Evolutionary conservation across 2,329 filamentous ascomycete species (phyloP).

Genomic region (Metarhizium sp.): DNA sequence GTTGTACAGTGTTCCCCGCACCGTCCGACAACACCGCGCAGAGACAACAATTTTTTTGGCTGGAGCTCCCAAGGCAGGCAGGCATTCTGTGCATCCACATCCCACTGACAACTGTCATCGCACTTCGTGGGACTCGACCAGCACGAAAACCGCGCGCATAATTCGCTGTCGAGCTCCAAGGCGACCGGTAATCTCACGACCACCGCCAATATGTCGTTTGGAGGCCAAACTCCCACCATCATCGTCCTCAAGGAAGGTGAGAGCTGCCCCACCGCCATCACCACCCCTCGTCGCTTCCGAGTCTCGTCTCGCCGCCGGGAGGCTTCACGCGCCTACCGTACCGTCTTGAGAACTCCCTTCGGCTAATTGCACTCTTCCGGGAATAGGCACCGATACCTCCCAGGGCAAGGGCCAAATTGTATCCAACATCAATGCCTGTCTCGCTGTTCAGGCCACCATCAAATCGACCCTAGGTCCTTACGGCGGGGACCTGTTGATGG

Average conservation of each 20-base stretch:
- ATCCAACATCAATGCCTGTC: constrained; percentile 96
- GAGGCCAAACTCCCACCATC: constrained; percentile 94
- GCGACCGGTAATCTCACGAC: constrained; percentile 4
- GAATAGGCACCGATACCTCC: constrained; percentile 83
- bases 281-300: not conserved
- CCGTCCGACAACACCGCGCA: not conserved
- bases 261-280: constrained; percentile 31
- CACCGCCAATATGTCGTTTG: constrained; percentile 70
- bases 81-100: not conserved
- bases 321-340: not conserved
- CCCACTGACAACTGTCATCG: not conserved
- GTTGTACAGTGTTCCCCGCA: not conserved
- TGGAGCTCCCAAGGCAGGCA: constrained; percentile 1
- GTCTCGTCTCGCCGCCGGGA: constrained; percentile 7
- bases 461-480: constrained; percentile 94
- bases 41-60: constrained; percentile 6
- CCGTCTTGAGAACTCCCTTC: constrained; percentile 1
- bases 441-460: constrained; percentile 91
- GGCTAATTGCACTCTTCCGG: not conserved
- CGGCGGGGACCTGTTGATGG: constrained; percentile 90
- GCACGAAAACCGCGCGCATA: constrained; percentile 1
- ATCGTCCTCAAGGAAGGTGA: constrained; percentile 94
- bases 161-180: constrained; percentile 7
- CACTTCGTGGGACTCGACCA: not conserved
- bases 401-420: constrained; percentile 95